phyloP scores from a whole-genome alignment of 2,329 filamentous ascomycete genomes.

The Ambrosiella beaveri region DNA sequence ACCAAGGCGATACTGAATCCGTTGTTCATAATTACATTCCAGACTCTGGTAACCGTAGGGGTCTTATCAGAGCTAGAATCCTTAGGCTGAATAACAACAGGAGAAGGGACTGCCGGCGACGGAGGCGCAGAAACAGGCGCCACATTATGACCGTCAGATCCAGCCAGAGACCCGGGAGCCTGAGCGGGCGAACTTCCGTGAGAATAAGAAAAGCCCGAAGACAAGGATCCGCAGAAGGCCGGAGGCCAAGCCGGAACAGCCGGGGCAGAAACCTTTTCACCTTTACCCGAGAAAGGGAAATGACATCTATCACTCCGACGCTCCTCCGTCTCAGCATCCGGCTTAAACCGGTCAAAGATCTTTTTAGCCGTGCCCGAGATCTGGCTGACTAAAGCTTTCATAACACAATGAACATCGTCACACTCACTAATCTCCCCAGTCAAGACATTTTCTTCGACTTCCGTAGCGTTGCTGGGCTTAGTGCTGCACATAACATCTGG shows the following conservation, averaged over 20 bases:
- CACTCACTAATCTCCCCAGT: neutral
- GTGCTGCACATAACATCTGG: slow-evolving; percentile 7
- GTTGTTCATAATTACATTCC: neutral
- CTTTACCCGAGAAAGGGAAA: slow-evolving; percentile 1
- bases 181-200: neutral
- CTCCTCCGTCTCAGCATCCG: neutral
- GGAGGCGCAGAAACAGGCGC: neutral
- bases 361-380: slow-evolving; percentile 6
- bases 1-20: neutral
- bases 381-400: slow-evolving; percentile 8
- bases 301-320: slow-evolving; percentile 1
- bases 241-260: slow-evolving; percentile 11
- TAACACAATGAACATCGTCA: slow-evolving; percentile 9
- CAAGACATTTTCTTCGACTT: neutral
- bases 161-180: neutral
- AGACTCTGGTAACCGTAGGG: neutral
- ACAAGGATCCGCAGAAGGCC: slow-evolving; percentile 7
- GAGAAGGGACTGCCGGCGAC: neutral
- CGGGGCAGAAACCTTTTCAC: neutral
- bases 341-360: slow-evolving; percentile 1
- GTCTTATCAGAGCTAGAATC: neutral
- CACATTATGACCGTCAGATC: neutral
- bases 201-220: neutral
- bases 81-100: neutral
- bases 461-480: neutral